Conservation (phyloP, 768 basidiomycete genomes). For the Gautieria morchelliformis region DNA sequence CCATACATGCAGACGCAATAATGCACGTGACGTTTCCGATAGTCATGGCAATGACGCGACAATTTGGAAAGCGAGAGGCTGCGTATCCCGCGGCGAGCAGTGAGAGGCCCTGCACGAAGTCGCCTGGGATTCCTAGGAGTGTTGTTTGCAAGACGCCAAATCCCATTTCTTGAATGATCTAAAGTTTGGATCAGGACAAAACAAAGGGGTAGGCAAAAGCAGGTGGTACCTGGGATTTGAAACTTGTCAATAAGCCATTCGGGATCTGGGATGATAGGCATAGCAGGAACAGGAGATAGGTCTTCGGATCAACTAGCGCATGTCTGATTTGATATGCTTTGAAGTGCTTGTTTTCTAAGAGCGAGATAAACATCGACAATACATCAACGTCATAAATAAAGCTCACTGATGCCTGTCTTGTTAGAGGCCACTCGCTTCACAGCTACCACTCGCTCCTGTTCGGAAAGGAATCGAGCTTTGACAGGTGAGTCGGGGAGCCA, state of each 20-base stretch:
- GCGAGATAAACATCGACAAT: slow-evolving; percentile 12
- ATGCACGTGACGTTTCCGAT: slow-evolving; percentile 24
- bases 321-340: slow-evolving; percentile 25
- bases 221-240: slow-evolving; percentile 7
- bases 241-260: slow-evolving; percentile 19
- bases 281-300: slow-evolving; percentile 24
- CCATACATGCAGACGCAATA: slow-evolving; percentile 20
- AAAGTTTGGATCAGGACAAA: background rate
- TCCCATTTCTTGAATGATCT: slow-evolving; percentile 17
- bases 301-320: slow-evolving; percentile 25
- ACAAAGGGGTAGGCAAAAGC: background rate
- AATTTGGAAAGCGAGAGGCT: slow-evolving; percentile 15
- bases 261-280: slow-evolving; percentile 27
- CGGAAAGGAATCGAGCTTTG: slow-evolving; percentile 20
- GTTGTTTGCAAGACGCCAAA: slow-evolving; percentile 17
- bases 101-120: slow-evolving; percentile 14
- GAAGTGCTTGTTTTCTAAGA: slow-evolving; percentile 27
- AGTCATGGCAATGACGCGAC: slow-evolving; percentile 7
- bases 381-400: background rate
- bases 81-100: slow-evolving; percentile 15
- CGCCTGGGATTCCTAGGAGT: slow-evolving; percentile 16
- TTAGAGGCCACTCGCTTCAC: slow-evolving; percentile 28
- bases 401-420: slow-evolving; percentile 13
- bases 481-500: slow-evolving; percentile 29
- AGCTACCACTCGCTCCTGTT: slow-evolving; percentile 24